Evolutionary conservation across 768 basidiomycete genomes (phyloP).

Genomic region (Pholiota molesta): DNA sequence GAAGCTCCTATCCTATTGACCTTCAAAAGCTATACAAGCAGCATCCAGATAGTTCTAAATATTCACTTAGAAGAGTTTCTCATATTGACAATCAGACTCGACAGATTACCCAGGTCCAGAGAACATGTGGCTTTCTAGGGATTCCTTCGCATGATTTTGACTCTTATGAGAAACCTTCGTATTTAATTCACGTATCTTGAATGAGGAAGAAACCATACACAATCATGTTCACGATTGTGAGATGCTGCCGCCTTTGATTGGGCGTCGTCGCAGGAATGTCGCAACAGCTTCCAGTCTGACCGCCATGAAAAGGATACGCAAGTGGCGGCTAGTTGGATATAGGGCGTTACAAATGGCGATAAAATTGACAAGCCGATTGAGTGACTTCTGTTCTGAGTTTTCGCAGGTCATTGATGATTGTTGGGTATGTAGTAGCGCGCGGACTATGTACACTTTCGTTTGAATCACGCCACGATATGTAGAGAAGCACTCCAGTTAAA

Average conservation of each 20-base stretch:
- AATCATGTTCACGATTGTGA: neutral
- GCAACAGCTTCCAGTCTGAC: neutral
- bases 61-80: no score
- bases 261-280: neutral
- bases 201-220: neutral
- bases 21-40: no score
- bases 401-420: neutral
- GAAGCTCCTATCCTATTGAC: no score
- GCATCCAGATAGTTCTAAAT: no score
- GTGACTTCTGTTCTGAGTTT: neutral
- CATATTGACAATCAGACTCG: neutral
- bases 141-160: neutral
- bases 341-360: constrained; percentile 1
- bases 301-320: neutral
- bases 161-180: neutral
- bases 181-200: neutral
- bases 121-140: neutral
- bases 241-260: neutral
- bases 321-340: neutral
- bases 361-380: neutral
- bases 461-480: neutral
- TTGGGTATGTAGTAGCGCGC: neutral
- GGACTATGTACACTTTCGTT: neutral
- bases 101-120: neutral
- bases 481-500: neutral